A percentile compares a stretch with the other conserved stretches of the same genome.
These are phyloP conservation scores for Ceratocystis colombiana DNA, from an alignment of 2,329 filamentous ascomycete species.

Conservation along the genomic window DNA sequence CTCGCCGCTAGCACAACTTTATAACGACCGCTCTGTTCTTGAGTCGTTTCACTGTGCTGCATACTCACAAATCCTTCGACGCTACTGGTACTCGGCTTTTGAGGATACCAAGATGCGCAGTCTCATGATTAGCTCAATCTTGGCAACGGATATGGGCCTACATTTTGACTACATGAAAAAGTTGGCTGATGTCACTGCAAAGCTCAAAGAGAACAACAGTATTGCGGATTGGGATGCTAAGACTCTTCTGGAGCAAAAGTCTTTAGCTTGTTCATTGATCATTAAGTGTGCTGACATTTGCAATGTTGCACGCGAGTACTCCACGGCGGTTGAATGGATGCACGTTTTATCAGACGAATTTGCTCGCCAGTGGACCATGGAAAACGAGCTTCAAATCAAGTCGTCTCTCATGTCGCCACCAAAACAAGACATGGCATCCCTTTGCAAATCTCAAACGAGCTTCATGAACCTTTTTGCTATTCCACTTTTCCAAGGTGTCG, in stretches of 20 bases:
- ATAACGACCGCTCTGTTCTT: conserved; percentile 92
- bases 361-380: conserved; percentile 84
- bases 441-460: conserved; percentile 79
- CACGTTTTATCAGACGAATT: conserved; percentile 93
- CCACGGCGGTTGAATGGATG: conserved; percentile 80
- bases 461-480: conserved; percentile 97
- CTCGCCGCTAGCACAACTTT: conserved; percentile 83
- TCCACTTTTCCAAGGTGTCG: conserved; percentile 79
- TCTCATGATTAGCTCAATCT: conserved; percentile 92
- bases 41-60: conserved; percentile 97
- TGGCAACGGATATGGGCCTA: conserved; percentile 93
- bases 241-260: conserved; percentile 63
- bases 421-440: conserved; percentile 69
- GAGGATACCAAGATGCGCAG: conserved; percentile 69
- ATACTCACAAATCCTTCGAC: conserved; percentile 86
- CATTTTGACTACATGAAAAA: conserved; percentile 96
- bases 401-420: conserved; percentile 80
- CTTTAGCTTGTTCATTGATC: conserved; percentile 75
- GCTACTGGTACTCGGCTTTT: conserved; percentile 81
- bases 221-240: conserved; percentile 68
- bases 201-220: conserved; percentile 55
- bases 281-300: conserved; percentile 99
- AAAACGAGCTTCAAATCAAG: conserved; percentile 73
- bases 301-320: conserved; percentile 82
- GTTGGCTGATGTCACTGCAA: conserved; percentile 69